These are phyloP conservation scores for Blastobotrys raffinosifermentans DNA, from an alignment of 1,139 yeast species.

Conservation along the genomic window DNA sequence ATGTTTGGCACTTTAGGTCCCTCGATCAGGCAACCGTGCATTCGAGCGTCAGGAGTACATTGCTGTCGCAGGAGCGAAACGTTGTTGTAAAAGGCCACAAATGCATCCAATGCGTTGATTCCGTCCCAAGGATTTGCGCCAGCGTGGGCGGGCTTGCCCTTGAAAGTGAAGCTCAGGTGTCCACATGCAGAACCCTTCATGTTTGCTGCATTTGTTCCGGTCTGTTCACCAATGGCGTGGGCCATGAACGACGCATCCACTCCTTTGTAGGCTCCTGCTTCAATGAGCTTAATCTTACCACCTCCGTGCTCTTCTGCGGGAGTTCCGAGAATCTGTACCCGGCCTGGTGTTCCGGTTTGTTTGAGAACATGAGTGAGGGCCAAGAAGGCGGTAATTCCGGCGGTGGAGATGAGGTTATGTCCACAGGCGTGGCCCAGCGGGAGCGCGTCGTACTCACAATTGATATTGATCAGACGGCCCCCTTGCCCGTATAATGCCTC, in stretches of 20 bases:
- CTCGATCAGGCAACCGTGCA: slow-evolving; percentile 10
- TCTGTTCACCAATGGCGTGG: slow-evolving; percentile 12
- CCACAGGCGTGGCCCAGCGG: slow-evolving; percentile 29
- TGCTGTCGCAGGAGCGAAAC: slow-evolving; percentile 12
- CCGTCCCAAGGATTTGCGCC: slow-evolving; percentile 11
- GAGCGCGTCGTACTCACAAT: slow-evolving; percentile 21
- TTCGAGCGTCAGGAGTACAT: slow-evolving; percentile 6
- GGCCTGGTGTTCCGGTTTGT: slow-evolving; percentile 21
- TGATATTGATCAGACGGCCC: slow-evolving; percentile 8
- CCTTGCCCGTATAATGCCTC: slow-evolving; percentile 9
- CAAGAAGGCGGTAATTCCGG: slow-evolving; percentile 19
- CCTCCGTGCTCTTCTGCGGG: slow-evolving; percentile 30
- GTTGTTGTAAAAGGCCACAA: slow-evolving; percentile 8
- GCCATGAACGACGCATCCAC: slow-evolving; percentile 26
- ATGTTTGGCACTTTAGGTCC: slow-evolving; percentile 12
- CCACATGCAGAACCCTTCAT: slow-evolving; percentile 1
- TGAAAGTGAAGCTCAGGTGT: slow-evolving; percentile 3
- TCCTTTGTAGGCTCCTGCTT: slow-evolving; percentile 25
- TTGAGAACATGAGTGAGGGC: slow-evolving; percentile 20
- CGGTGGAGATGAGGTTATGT: slow-evolving; percentile 26
- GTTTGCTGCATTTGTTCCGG: slow-evolving; percentile 3
- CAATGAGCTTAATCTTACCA: slow-evolving; percentile 22
- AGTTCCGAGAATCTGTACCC: slow-evolving; percentile 26
- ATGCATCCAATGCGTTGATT: slow-evolving; percentile 13
- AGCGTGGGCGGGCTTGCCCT: slow-evolving; percentile 13